Evolutionary conservation across 1,139 yeast species (phyloP).

Genomic region (Lodderomyces metapsilosis): DNA sequence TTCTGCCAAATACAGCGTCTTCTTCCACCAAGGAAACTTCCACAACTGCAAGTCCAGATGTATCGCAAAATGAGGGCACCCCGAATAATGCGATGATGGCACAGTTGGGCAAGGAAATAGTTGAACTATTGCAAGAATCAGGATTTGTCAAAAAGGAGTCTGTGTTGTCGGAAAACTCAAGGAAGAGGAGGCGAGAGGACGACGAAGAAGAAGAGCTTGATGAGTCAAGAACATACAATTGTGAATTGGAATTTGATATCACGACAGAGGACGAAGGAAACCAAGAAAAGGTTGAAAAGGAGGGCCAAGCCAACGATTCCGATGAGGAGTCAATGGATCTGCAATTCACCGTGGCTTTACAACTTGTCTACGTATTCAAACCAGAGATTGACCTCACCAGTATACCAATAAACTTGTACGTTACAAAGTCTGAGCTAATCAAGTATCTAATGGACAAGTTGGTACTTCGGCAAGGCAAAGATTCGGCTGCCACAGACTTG

Average conservation of each 20-base stretch:
- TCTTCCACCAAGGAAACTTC: not conserved
- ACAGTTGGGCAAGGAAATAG: not conserved
- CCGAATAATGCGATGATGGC: not conserved
- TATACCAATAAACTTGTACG: constrained; percentile 12
- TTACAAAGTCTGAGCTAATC: constrained; percentile 13
- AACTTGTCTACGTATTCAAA: constrained; percentile 11
- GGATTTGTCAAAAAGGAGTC: not conserved
- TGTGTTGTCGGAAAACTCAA: not conserved
- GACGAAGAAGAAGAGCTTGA: not conserved
- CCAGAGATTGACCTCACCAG: not conserved
- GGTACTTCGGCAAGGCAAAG: constrained; percentile 4
- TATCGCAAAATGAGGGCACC: not conserved
- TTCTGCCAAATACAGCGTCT: not conserved
- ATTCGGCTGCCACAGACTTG: constrained; percentile 5
- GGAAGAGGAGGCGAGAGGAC: constrained; percentile 4
- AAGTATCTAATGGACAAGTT: constrained; percentile 13
- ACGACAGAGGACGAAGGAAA: not conserved
- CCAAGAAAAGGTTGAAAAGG: not conserved
- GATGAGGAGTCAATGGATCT: too few species aligned
- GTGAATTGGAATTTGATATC: constrained; percentile 12
- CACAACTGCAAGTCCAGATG: not conserved
- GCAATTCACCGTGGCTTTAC: constrained; percentile 5
- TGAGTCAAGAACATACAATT: constrained; percentile 10
- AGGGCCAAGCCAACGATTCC: not conserved
- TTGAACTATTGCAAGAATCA: not conserved